phyloP scores from a whole-genome alignment of 2,329 filamentous ascomycete species.

The Aphanocladium album region DNA sequence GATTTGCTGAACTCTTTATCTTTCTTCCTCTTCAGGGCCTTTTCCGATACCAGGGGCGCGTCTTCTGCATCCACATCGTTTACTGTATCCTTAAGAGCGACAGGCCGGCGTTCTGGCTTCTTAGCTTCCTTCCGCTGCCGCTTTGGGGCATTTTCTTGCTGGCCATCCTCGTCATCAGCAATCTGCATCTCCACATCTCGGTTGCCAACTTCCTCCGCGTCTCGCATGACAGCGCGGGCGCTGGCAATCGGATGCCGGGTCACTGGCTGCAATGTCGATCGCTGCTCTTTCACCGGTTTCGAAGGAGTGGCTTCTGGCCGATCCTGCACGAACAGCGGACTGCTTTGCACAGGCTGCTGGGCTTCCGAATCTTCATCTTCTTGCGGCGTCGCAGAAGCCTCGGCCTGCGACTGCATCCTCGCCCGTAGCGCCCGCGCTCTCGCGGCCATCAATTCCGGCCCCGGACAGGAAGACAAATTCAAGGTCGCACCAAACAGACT shows the following conservation, averaged over 20 bases:
- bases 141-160: background rate
- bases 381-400: background rate
- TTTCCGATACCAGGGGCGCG: background rate
- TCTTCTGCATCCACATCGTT: background rate
- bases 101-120: background rate
- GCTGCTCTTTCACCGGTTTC: background rate
- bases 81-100: background rate
- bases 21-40: background rate
- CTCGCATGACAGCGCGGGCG: background rate
- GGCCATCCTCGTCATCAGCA: background rate
- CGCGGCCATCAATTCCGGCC: slow-evolving; percentile 10
- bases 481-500: slow-evolving; percentile 31
- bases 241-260: background rate
- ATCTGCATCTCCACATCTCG: background rate
- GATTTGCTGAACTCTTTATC: background rate
- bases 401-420: slow-evolving; percentile 16
- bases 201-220: background rate
- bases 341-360: background rate
- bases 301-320: background rate
- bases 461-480: slow-evolving; percentile 24
- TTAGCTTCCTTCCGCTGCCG: background rate
- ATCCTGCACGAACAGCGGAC: background rate
- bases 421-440: slow-evolving; percentile 19
- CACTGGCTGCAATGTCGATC: background rate
- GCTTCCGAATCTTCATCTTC: background rate